phyloP scores from a whole-genome alignment of 345 rosid genomes.

The Eucalyptus dawsonii region DNA sequence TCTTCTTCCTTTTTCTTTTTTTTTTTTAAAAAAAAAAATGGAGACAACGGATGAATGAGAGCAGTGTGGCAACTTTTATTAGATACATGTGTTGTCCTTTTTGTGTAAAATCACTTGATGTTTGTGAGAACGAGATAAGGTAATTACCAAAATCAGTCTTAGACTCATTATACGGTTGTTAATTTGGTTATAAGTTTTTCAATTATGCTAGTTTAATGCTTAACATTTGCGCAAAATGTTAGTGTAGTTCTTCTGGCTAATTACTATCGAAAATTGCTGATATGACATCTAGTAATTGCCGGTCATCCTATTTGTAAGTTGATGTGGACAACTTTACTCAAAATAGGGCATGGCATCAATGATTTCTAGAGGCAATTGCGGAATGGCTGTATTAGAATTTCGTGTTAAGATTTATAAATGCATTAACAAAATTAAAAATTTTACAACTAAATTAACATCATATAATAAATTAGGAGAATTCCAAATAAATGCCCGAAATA shows the following conservation, averaged over 20 bases:
- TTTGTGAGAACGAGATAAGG: not conserved
- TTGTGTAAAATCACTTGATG: not conserved
- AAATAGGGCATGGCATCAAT: not conserved
- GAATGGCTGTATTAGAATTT: not conserved
- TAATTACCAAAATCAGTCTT: not conserved
- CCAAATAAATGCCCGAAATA: no score
- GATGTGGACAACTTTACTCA: not conserved
- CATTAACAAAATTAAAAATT: not conserved
- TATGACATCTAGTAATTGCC: accelerated
- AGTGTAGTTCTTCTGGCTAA: not conserved
- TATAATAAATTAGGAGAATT: no score
- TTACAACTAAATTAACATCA: not conserved
- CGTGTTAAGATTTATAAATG: not conserved
- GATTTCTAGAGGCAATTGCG: not conserved
- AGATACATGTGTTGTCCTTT: not conserved
- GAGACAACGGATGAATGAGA: not conserved
- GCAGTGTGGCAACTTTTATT: not conserved
- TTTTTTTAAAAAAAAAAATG: no score
- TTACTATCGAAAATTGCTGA: not conserved
- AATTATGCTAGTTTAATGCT: not conserved
- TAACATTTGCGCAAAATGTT: not conserved
- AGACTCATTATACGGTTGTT: not conserved
- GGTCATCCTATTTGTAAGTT: accelerated
- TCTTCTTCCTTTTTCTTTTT: not conserved
- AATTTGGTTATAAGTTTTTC: not conserved